A percentile compares a stretch with the other conserved stretches of the same genome.
Conservation (phyloP, 2,329 filamentous ascomycete species). For the Monilinia fructicola region DNA sequence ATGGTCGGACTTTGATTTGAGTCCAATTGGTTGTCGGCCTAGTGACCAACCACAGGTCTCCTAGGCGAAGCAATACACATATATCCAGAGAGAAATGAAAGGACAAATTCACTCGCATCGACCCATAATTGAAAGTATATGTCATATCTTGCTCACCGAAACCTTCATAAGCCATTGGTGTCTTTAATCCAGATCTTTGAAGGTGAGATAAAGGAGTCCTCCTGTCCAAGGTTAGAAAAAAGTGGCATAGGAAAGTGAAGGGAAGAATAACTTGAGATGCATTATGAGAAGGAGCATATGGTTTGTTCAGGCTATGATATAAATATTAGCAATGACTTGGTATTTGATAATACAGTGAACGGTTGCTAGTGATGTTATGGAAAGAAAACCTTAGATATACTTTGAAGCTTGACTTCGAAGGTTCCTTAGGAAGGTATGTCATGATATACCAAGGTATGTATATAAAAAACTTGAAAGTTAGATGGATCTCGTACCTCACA, state of each 20-base stretch:
- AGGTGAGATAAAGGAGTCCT: neutral
- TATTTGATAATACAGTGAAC: neutral
- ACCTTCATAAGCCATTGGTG: neutral
- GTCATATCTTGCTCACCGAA: neutral
- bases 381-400: neutral
- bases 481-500: conserved; percentile 6
- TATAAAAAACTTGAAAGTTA: neutral
- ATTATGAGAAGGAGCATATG: neutral
- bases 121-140: neutral
- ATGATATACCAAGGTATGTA: neutral
- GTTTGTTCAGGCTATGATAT: neutral
- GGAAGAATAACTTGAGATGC: neutral
- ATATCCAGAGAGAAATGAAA: neutral
- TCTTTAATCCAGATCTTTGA: neutral
- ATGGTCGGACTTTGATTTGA: neutral
- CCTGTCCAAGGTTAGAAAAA: neutral
- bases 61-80: neutral
- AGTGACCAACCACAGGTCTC: conserved; percentile 4
- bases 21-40: neutral
- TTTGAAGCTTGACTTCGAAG: too few relatives aligned
- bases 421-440: neutral
- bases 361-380: neutral
- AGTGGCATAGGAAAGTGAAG: neutral
- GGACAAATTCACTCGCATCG: conserved; percentile 1
- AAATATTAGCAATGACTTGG: neutral